Percentiles rank a stretch among this genome's conserved stretches.
phyloP scores from a whole-genome alignment of 352 stramenopile genomes.

The Phytophthora lateralis region DNA sequence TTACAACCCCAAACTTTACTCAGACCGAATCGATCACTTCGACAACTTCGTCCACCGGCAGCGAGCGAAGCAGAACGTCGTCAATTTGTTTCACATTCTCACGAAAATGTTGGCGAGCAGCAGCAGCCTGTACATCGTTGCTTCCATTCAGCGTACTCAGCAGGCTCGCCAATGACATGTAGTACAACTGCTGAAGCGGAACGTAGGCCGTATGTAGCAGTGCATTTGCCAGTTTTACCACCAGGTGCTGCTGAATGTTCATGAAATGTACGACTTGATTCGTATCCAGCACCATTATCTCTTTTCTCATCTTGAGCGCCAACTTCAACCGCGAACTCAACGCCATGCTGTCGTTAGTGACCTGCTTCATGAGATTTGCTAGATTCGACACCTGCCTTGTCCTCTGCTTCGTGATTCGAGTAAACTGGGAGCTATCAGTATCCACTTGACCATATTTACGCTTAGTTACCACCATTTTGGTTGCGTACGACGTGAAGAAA shows the following conservation, averaged over 20 bases:
- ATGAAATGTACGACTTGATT: conserved; percentile 39
- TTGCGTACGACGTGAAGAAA: neutral
- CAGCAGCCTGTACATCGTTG: neutral
- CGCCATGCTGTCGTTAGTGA: conserved; percentile 15
- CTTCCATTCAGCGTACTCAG: conserved; percentile 40
- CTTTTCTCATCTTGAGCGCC: conserved; percentile 43
- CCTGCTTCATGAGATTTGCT: conserved; percentile 26
- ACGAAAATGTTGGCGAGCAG: conserved; percentile 9
- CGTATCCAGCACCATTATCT: conserved; percentile 24
- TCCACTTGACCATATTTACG: conserved; percentile 9
- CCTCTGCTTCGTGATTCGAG: conserved; percentile 7
- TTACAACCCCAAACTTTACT: neutral
- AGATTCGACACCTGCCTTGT: neutral
- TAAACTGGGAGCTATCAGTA: neutral
- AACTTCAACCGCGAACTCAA: conserved; percentile 44
- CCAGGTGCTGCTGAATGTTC: conserved; percentile 25
- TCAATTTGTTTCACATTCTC: conserved; percentile 30
- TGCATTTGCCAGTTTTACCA: conserved; percentile 47
- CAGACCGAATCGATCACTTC: conserved; percentile 50
- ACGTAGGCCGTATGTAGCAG: conserved; percentile 63
- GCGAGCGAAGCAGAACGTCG: conserved; percentile 33
- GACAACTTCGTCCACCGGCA: conserved; percentile 43
- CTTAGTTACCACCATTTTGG: neutral
- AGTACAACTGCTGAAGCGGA: conserved; percentile 66
- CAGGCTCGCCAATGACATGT: conserved; percentile 53